Base-by-base conservation (phyloP, 2,329 filamentous ascomycete species). In the Monosporascus sp. region DNA sequence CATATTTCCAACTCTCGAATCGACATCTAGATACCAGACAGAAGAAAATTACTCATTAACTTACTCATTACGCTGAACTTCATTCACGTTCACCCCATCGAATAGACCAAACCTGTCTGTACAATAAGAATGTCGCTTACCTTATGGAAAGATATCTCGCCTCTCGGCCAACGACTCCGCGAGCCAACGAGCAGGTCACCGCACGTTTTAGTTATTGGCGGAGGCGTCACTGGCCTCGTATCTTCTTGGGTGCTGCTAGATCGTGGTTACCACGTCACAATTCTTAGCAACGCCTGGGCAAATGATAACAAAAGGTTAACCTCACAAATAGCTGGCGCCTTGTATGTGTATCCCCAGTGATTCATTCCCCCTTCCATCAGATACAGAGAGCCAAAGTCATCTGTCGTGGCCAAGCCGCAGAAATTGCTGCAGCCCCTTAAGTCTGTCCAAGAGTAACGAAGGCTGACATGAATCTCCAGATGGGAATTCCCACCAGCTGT, bases 401-500 rank as follows among this genome's bases (percentile, higher is more conserved):
- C 7, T 20, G 17, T 43, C 9, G 19, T 43, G 11, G 16, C 19
- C 40, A 20, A 14, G 40, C 40, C 22, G 11, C 40, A 43, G 22
- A 43, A 14, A 16, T 19, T 11, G 11, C 19, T 4, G 31, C 31
- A 35, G 31, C 31, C 9, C 11, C 31, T 35, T 35, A 11, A 14
- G 14, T 35, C 3, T 35, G 9, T 35, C 11, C 31, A 35, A 35
- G 31, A 35, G 19, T 20, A 16, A 46, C 17, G 11, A 27, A 26
- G 26, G 11, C 43, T 46, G 24, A 46, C 43, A 24, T 20, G 19
- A 14, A 43, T 43, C 40, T 43, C 40, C 26, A 46, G 43, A 46
- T 78, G 74, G 75, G 74, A 78, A 55, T 74, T 66, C 50, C 73
- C 74, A 26, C 74, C 74, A 0, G 73, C 72, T 0, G 72, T 72